Evolutionary conservation across 495 filamentous ascomycete species (phyloP), one percentile per base, ranked within the genome.

Genomic region (Annulohypoxylon maeteangense): DNA sequence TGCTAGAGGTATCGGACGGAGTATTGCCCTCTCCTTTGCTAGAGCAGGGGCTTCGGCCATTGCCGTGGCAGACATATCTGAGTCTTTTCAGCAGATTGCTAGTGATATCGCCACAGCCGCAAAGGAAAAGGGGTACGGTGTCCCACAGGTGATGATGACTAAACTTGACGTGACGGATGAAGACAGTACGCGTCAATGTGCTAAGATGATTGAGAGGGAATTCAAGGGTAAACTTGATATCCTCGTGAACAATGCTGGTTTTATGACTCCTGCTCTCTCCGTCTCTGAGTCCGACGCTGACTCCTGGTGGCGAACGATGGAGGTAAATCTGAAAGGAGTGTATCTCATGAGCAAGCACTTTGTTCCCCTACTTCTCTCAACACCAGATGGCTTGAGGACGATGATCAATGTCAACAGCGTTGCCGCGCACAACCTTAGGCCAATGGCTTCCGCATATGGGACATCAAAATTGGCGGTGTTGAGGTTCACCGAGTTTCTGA

Each of bases 1-100:
- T 2, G 76, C 82, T 3, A 77, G 81, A 1, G 85, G 85, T 6
- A 86, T 88, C 25, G 85, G 85, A 44, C 79, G 74, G 4, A 74
- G 79, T 1, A 83, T 81, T 20, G 79, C 79, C 7, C 65, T 84
- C 22, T 71, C 71, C 10, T 84, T 79, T 71, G 78, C 81, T 25
- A 63, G 72, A 75, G 72, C 74, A 7, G 76, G 78, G 8, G 75
- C 76, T 5, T 67, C 64, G 8, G 53, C 31, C 23, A 76, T 82
- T 34, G 76, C 74, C 61, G 62, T 77, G n/a, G 76, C 75, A 48
- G 77, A 80, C 12, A 74, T 75, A 53, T 79, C 78, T 3, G 68
- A 72, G 20, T 75, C 70, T 29, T 56, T 68, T 23, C 47, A 72
- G 22, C 64, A 76, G 12, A 53, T 50, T 0, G 53, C 72, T 27